These are phyloP conservation scores for Xanthoparmelia taractica DNA, from an alignment of 495 filamentous ascomycete genomes.

Conservation along the genomic window DNA sequence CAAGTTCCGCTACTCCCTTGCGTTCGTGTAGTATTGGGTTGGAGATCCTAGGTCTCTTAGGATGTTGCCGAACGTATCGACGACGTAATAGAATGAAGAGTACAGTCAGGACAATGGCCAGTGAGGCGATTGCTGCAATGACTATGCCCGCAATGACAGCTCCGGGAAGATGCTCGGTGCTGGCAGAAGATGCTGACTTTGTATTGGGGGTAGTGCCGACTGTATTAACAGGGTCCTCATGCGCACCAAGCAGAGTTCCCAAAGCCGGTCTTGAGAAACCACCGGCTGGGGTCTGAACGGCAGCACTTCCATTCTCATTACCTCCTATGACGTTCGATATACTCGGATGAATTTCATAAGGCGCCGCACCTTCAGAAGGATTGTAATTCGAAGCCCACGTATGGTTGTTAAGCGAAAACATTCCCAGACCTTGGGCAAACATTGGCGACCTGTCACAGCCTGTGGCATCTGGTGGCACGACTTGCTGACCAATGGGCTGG, in stretches of 20 bases:
- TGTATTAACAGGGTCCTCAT: background rate
- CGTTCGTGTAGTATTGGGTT: slow-evolving; percentile 5
- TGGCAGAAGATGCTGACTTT: background rate
- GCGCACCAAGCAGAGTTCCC: slow-evolving; percentile 8
- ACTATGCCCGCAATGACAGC: slow-evolving; percentile 13
- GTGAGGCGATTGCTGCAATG: background rate
- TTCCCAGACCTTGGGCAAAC: slow-evolving; percentile 18
- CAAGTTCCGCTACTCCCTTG: slow-evolving; percentile 9
- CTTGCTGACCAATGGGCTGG: slow-evolving; percentile 8
- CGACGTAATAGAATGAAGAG: slow-evolving; percentile 7
- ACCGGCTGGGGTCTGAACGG: slow-evolving; percentile 12
- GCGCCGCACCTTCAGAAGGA: slow-evolving; percentile 5
- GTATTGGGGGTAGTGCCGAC: background rate
- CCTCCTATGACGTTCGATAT: slow-evolving; percentile 19
- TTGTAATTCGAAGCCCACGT: slow-evolving; percentile 16
- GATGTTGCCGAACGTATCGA: background rate
- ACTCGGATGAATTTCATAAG: slow-evolving; percentile 15
- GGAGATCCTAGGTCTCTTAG: slow-evolving; percentile 10
- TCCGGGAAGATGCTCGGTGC: background rate
- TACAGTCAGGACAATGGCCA: background rate
- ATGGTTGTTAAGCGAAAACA: slow-evolving; percentile 21
- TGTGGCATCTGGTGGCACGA: slow-evolving; percentile 9
- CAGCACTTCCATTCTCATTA: slow-evolving; percentile 15
- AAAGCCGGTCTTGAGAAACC: slow-evolving; percentile 14
- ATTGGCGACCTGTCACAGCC: slow-evolving; percentile 16